Evolutionary conservation across 176 grass and related monocot species (phyloP), one percentile per base, ranked within the genome.

Genomic region (Paspalum notatum): DNA sequence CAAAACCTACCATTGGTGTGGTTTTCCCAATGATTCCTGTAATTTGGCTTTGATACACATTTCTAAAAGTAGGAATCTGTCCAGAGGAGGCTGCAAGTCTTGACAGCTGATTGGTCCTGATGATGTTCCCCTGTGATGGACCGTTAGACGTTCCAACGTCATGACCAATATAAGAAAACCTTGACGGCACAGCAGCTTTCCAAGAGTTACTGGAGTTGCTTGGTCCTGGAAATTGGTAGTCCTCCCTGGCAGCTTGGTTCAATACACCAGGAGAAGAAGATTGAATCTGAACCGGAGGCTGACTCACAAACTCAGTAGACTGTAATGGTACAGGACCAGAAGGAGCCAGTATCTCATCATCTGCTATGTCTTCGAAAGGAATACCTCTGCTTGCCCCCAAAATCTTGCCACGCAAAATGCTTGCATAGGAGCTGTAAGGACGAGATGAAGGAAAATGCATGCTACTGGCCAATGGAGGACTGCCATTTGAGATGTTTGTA

Each of bases 21-120:
- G n/a, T 42, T 32, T 15, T 85, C 7, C 43, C 61, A 13, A 42
- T 10, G 59, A 81, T 51, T 10, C 24, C 42, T 58, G 43, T 5
- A 12, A 71, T 62, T 64, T 82, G 57, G 38, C 66, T 71, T 11
- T 79, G 62, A 38, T 32, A 60, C 27, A 71, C 55, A 72, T 63
- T 74, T 47, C 46, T 46, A 9, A 79, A 69, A 2, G 44, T 62
- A 62, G 25, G 15, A 22, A 67, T 50, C 20, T 70, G 69, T 2
- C 40, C 13, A 39, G 58, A 57, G 39, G 79, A 61, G 9, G 50
- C 6, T 9, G 43, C 41, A 59, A 74, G 38, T 66, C 37, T 50
- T 12, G 45, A 12, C 1, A 66, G 5, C 21, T 69, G 67, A 43
- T 83, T 60, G 57, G 68, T 52, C 24, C n/a, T 71, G 13, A 51